Evolutionary conservation across 2,329 filamentous ascomycete species (phyloP), one percentile per base, ranked within the genome.

Genomic region (Aspergillus versicolor): DNA sequence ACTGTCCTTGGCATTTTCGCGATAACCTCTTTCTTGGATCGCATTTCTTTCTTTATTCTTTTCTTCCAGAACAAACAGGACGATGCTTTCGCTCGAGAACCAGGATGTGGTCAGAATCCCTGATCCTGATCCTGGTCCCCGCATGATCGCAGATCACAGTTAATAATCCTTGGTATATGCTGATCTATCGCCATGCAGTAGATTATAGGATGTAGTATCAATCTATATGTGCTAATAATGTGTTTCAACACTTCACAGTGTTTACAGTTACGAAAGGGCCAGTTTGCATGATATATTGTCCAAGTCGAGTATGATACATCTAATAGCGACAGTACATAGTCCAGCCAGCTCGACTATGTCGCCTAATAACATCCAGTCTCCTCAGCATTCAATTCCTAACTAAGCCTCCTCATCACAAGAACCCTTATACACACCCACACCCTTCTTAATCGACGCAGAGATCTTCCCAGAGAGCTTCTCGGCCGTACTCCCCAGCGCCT

Each of bases 361-460:
- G 19, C 19, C 19, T 21, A 3, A 21, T 21, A 21, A 30, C 27
- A 30, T 30, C 27, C 27, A 30, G 27, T 30, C 27, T 30, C 27
- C 9, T 30, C 9, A 9, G 27, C 27, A 30, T 3, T 30, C 34
- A 13, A n/a, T 3, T 37, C 34, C 15, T 41, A 19, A 19, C 32
- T 43, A 19, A 19, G 49, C 5, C 49, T 30, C 49, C 21, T 30
- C 9, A n/a, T 41, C 53, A 21, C 40, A 43, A 30, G 30, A 5
- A 1, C 48, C 54, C 30, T 30, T 12, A 17, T 56, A 56, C 17
- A 54, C 57, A 45, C 66, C 61, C 37, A 70, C 58, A 46, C 70
- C 70, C 45, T 62, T 63, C 60, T 70, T 61, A 48, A 72, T 68
- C 34, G 65, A 62, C 15, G 60, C 54, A 47, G 63, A 59, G 54